Evolutionary conservation across 2,329 filamentous ascomycete species (phyloP).

Genomic region (Talaromyces amestolkiae): DNA sequence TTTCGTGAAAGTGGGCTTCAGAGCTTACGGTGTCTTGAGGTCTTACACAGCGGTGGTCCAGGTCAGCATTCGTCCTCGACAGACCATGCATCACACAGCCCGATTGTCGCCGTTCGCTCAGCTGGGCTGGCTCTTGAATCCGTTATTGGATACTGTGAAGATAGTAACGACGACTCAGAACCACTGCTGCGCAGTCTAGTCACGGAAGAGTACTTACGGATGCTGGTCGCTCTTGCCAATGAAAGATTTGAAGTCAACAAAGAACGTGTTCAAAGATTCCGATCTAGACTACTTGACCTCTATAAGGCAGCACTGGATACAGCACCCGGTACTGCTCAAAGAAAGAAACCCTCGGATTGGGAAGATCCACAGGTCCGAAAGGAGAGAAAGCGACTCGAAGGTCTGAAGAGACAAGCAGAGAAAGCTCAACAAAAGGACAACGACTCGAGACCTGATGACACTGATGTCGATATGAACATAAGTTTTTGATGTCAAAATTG

Average conservation of each 20-base stretch:
- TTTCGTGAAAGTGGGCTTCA: conserved; percentile 85
- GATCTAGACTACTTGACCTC: conserved; percentile 28
- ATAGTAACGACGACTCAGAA: conserved; percentile 23
- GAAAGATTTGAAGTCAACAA: conserved; percentile 50
- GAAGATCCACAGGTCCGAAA: conserved; percentile 39
- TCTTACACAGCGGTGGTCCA: conserved; percentile 15
- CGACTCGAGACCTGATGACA: conserved; percentile 16
- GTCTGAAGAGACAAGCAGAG: conserved; percentile 35
- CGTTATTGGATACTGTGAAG: conserved; percentile 62
- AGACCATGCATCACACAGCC: conserved; percentile 47
- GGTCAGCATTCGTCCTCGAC: conserved; percentile 22
- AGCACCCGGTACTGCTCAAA: background rate
- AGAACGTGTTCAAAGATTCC: conserved; percentile 42
- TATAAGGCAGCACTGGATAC: conserved; percentile 19
- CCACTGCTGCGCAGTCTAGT: conserved; percentile 57
- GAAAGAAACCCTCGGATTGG: conserved; percentile 31
- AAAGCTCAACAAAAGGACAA: conserved; percentile 17
- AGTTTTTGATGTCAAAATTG: background rate
- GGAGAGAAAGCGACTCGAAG: conserved; percentile 43
- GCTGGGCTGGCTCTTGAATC: conserved; percentile 80
- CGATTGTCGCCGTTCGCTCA: conserved; percentile 81
- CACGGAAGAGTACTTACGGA: conserved; percentile 63
- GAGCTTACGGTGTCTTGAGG: conserved; percentile 55
- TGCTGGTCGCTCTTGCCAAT: conserved; percentile 68
- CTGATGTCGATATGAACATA: conserved; percentile 19